phyloP scores from a whole-genome alignment of 1,284 basidiomycete genomes.

The Coniferiporia weirii region DNA sequence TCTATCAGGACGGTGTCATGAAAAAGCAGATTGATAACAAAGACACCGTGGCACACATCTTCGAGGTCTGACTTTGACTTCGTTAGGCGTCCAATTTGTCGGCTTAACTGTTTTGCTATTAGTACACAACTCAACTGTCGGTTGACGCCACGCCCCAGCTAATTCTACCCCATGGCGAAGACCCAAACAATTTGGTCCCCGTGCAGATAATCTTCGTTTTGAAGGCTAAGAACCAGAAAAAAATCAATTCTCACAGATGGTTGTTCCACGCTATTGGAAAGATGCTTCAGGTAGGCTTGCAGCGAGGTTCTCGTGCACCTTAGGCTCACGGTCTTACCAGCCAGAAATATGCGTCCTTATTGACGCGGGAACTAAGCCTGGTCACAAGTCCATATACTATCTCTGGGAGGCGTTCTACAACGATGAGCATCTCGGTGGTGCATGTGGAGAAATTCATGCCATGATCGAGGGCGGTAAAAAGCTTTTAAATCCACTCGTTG shows the following conservation, averaged over 20 bases:
- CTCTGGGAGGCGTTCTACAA: constrained; percentile 93
- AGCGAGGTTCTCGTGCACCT: constrained; percentile 1
- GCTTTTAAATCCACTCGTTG: constrained; percentile 88
- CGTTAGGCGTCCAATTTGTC: constrained; percentile 7
- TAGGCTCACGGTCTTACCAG: constrained; percentile 31
- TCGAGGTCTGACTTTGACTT: constrained; percentile 53
- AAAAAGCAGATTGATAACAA: constrained; percentile 92
- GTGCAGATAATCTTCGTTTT: constrained; percentile 94
- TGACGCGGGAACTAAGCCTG: constrained; percentile 94
- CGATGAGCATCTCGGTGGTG: constrained; percentile 69
- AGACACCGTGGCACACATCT: constrained; percentile 88
- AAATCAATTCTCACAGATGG: constrained; percentile 97
- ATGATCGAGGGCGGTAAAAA: constrained; percentile 93
- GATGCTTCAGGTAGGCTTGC: constrained; percentile 57
- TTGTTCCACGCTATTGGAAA: constrained; percentile 94
- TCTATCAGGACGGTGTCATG: constrained; percentile 94
- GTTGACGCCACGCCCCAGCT: constrained; percentile 87
- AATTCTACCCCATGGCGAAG: constrained; percentile 83
- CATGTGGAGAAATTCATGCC: constrained; percentile 90
- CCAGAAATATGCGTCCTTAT: constrained; percentile 89
- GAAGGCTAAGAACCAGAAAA: constrained; percentile 97
- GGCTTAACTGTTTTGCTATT: constrained; percentile 12
- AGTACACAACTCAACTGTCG: constrained; percentile 91
- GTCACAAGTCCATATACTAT: constrained; percentile 95
- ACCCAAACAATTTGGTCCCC: constrained; percentile 88